Evolutionary conservation across 176 grass and related monocot genomes (phyloP).

Genomic region (Aegilops sharonensis): DNA sequence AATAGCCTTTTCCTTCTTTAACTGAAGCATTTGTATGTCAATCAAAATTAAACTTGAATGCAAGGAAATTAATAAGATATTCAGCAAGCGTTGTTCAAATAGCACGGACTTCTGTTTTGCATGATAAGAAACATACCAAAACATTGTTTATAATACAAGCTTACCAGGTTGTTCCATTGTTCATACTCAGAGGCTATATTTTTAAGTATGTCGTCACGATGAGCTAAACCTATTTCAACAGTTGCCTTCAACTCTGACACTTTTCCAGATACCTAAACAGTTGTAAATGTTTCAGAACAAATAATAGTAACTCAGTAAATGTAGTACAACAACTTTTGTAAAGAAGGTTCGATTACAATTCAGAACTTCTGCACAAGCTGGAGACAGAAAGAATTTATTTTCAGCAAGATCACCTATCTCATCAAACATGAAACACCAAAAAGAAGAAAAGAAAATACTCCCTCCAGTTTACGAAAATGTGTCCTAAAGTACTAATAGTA

Average conservation of each 20-base stretch:
- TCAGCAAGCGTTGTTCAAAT: not conserved
- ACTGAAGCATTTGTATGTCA: slow-evolving; percentile 44
- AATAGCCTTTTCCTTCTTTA: slow-evolving; percentile 86
- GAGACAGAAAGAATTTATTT: not conserved
- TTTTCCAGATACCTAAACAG: slow-evolving; percentile 70
- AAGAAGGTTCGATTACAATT: not conserved
- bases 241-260: slow-evolving; percentile 82
- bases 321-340: not conserved
- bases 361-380: not conserved
- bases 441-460: not conserved
- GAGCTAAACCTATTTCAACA: slow-evolving; percentile 72
- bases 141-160: not conserved
- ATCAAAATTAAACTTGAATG: slow-evolving; percentile 14
- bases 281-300: slow-evolving; percentile 27
- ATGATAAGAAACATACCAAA: slow-evolving; percentile 13
- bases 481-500: not conserved
- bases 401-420: not conserved
- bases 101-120: not conserved
- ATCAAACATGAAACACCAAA: slow-evolving; percentile 8
- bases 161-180: slow-evolving; percentile 84
- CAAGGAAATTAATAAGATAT: slow-evolving; percentile 14
- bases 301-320: not conserved
- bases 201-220: slow-evolving; percentile 90
- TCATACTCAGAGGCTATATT: slow-evolving; percentile 75
- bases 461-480: not conserved